phyloP scores from a whole-genome alignment of 208 protist species.

The Trichomonas gallinae region DNA sequence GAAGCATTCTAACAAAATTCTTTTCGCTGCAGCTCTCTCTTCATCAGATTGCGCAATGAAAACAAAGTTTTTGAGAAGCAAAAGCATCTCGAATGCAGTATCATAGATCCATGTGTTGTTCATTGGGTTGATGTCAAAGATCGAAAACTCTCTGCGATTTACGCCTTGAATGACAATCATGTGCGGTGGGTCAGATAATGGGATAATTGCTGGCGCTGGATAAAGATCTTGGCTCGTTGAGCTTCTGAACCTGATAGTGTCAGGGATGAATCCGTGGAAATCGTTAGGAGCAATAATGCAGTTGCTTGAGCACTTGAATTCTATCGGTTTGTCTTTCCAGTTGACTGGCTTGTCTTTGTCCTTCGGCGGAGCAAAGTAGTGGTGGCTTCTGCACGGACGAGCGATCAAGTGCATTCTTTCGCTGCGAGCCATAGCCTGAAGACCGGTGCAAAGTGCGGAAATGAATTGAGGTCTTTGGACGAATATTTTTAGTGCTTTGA shows the following conservation, averaged over 20 bases:
- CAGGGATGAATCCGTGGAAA: not conserved
- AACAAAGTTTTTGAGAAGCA: not conserved
- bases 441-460: not conserved
- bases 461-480: not conserved
- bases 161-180: not conserved
- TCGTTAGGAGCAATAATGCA: not conserved
- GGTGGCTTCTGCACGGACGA: not conserved
- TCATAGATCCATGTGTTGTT: not conserved
- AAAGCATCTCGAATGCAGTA: not conserved
- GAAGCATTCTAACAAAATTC: not conserved
- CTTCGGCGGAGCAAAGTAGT: not conserved
- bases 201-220: not conserved
- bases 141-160: not conserved
- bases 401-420: not conserved
- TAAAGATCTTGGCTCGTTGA: not conserved
- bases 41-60: not conserved
- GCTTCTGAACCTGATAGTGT: not conserved
- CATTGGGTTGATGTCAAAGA: not conserved
- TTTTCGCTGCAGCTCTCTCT: not conserved
- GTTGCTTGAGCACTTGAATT: not conserved
- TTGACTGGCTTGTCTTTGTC: not conserved
- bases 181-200: not conserved
- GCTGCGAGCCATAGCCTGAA: not conserved
- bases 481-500: not conserved
- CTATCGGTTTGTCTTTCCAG: not conserved